Evolutionary conservation across 2,329 filamentous ascomycete genomes (phyloP).

Genomic region (Sporothrix variecibatus): DNA sequence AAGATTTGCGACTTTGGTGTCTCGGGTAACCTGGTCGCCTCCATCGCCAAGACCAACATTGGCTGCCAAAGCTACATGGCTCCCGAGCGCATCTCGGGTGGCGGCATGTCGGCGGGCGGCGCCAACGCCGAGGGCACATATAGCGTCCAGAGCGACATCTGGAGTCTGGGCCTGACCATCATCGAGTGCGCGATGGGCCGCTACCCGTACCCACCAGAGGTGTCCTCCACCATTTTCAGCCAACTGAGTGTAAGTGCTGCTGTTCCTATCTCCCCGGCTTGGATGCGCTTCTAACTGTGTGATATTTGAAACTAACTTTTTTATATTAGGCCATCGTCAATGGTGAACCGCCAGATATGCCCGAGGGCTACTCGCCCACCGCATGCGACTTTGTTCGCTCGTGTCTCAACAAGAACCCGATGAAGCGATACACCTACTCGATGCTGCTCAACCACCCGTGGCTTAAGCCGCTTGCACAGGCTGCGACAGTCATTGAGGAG

Average conservation of each 20-base stretch:
- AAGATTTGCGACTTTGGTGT: conserved; percentile 99
- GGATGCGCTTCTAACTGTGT: neutral
- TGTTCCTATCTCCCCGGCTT: neutral
- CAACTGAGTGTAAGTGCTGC: conserved; percentile 80
- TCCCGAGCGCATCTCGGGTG: conserved; percentile 89
- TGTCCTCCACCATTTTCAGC: conserved; percentile 97
- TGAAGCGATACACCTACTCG: conserved; percentile 88
- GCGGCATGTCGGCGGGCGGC: conserved; percentile 72
- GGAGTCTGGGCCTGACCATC: conserved; percentile 90
- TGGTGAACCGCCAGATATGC: conserved; percentile 89
- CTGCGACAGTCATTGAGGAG: conserved; percentile 41
- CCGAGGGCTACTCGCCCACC: conserved; percentile 74
- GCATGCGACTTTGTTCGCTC: conserved; percentile 85
- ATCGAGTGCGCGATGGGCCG: conserved; percentile 94
- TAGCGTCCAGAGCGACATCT: conserved; percentile 96
- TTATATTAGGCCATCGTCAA: conserved; percentile 84
- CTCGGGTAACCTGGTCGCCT: conserved; percentile 92
- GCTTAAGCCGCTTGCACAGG: conserved; percentile 54
- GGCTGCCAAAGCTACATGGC: conserved; percentile 99
- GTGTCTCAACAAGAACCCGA: conserved; percentile 90
- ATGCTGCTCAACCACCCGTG: conserved; percentile 88
- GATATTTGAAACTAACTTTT: conserved; percentile 25
- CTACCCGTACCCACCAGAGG: conserved; percentile 96
- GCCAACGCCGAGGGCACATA: conserved; percentile 80
- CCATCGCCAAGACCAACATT: conserved; percentile 98